Base-by-base conservation (phyloP, 192 early-diverging fungal genomes). In the Podila epigama region DNA sequence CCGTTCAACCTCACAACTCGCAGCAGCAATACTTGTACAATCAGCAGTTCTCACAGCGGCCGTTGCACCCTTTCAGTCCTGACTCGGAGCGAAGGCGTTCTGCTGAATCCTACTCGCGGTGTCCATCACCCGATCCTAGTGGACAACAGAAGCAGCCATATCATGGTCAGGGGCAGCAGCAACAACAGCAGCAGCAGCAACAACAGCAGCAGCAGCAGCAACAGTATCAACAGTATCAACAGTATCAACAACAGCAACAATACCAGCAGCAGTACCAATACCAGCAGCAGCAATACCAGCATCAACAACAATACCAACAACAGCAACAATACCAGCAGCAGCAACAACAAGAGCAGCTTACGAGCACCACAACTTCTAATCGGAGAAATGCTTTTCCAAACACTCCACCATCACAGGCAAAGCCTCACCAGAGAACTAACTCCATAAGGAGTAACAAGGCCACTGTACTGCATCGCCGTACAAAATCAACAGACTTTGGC, bases 401-500 rank as follows among this genome's bases (percentile, higher is more conserved):
- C 2, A 63, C 60, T 7, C 58, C 72, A n/a, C 52, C 65, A 3
- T 33, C 65, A 15, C 63, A 25, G 20, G n/a, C 44, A 34, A 48
- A 55, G 33, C 34, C 60, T 1, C 65, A 75, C 5, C 72, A 67
- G 20, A 41, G 65, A 20, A 68, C 72, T 63, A 64, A 75, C 36
- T 75, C 72, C 16, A 75, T 67, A 36, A 75, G 63, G 39, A 29
- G 60, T 56, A 51, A 42, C 9, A 57, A 39, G 50, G 53, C 44
- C 25, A 18, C 61, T 1, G 65, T 59, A 9, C 59, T 56, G n/a
- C 72, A 75, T 68, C 58, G 72, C 16, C 59, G 72, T 52, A 75
- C 72, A 75, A 75, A 75, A 48, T 75, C 72, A 3, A 63, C 54
- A 50, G 72, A 75, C 25, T 68, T 40, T 57, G 65, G 64, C 27